These are phyloP conservation scores for Chalaropsis thielavioides DNA, from an alignment of 2,329 filamentous ascomycete genomes.

Conservation along the genomic window DNA sequence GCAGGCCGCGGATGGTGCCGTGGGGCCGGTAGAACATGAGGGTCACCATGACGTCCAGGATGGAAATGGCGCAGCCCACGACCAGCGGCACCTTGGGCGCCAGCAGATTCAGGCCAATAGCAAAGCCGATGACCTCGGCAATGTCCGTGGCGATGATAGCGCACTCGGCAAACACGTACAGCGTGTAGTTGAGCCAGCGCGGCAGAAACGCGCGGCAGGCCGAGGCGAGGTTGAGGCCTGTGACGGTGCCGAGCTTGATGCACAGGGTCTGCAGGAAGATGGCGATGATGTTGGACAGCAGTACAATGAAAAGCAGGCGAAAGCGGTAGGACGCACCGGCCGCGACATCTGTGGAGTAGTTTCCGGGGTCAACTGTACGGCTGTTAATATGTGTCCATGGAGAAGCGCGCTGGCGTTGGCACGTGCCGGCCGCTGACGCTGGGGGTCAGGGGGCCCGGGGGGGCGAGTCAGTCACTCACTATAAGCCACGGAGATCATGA, in stretches of 20 bases:
- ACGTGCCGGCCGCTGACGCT: no score
- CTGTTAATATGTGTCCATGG: neutral
- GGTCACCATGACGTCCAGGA: conserved; percentile 53
- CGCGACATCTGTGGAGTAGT: conserved; percentile 56
- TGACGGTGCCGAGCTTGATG: conserved; percentile 56
- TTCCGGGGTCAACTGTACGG: conserved; percentile 41
- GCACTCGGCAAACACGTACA: conserved; percentile 49
- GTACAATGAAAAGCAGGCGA: conserved; percentile 51
- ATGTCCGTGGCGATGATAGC: conserved; percentile 61
- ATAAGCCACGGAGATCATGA: conserved; percentile 47
- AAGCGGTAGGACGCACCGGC: conserved; percentile 53
- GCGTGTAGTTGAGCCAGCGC: conserved; percentile 45
- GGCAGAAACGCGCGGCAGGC: conserved; percentile 52
- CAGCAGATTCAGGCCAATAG: conserved; percentile 53
- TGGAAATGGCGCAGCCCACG: conserved; percentile 53
- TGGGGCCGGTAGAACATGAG: conserved; percentile 50
- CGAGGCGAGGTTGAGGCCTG: conserved; percentile 50
- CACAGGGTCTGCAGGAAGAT: conserved; percentile 55
- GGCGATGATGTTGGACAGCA: conserved; percentile 56
- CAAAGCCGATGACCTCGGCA: conserved; percentile 57
- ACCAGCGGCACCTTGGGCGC: conserved; percentile 50
- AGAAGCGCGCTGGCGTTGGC: no score
- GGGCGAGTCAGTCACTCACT: conserved; percentile 29
- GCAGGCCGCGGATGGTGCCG: conserved; percentile 42
- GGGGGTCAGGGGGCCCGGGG: no score